These are phyloP conservation scores for Dentipellis sp. DNA, from an alignment of 768 basidiomycete genomes.

Conservation along the genomic window DNA sequence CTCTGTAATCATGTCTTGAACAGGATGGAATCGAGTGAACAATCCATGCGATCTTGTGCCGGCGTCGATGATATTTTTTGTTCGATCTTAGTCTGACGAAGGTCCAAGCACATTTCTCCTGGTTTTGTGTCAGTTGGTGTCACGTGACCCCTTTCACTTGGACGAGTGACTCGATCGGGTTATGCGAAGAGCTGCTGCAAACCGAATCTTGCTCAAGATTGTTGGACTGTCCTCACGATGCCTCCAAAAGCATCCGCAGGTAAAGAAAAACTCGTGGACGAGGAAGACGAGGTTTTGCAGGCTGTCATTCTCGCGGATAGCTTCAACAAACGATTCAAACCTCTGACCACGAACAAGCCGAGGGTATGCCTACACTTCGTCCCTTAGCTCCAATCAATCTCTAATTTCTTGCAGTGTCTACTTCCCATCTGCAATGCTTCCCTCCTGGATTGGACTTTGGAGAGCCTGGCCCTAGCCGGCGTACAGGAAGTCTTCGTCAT, in stretches of 20 bases:
- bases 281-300: slow-evolving; percentile 83
- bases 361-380: slow-evolving; percentile 45
- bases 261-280: slow-evolving; percentile 58
- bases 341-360: slow-evolving; percentile 81
- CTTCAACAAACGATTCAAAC: slow-evolving; percentile 89
- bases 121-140: too few relatives aligned
- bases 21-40: slow-evolving; percentile 7
- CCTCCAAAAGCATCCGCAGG: slow-evolving; percentile 47
- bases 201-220: not conserved
- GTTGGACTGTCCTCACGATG: slow-evolving; percentile 32
- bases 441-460: slow-evolving; percentile 93
- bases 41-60: not conserved
- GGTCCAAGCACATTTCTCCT: too few relatives aligned
- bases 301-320: slow-evolving; percentile 95
- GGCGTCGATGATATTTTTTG: not conserved
- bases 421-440: slow-evolving; percentile 92
- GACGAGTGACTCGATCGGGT: too few relatives aligned
- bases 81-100: not conserved
- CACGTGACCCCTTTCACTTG: too few relatives aligned
- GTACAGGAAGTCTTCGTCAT: slow-evolving; percentile 96
- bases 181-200: not conserved
- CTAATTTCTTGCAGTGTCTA: slow-evolving; percentile 51
- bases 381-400: slow-evolving; percentile 6
- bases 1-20: slow-evolving; percentile 44
- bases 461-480: slow-evolving; percentile 87